These are phyloP conservation scores for Toxoplasma gondii DNA, from an alignment of 169 alveolate species.

Conservation along the genomic window DNA sequence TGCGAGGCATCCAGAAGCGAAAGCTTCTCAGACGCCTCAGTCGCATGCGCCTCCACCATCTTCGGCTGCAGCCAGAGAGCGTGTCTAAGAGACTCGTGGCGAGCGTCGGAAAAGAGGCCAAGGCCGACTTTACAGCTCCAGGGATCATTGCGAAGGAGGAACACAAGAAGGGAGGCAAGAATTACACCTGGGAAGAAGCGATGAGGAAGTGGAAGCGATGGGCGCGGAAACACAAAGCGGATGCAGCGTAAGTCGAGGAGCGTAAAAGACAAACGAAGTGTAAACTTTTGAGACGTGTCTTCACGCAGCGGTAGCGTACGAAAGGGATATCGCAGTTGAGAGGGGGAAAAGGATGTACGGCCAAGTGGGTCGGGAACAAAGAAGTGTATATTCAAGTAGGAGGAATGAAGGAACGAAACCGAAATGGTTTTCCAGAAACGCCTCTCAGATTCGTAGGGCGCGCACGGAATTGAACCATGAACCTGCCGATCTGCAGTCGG, in stretches of 20 bases:
- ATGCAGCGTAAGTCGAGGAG: constrained; percentile 9
- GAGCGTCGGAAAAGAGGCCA: background rate
- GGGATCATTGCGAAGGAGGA: background rate
- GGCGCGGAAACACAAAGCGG: constrained; percentile 23
- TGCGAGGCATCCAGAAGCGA: constrained; percentile 26
- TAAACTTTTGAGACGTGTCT: background rate
- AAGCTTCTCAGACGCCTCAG: background rate
- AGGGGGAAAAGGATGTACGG: background rate
- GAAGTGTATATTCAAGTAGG: background rate
- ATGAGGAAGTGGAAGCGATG: constrained; percentile 29
- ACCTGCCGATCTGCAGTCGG: constrained; percentile 97
- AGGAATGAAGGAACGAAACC: background rate
- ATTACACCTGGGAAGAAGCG: constrained; percentile 23
- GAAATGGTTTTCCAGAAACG: no score
- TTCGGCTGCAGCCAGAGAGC: background rate
- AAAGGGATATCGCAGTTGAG: background rate
- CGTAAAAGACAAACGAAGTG: background rate
- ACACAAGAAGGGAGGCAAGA: background rate
- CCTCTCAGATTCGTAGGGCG: constrained; percentile 76
- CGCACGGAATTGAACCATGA: constrained; percentile 94
- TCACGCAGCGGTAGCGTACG: background rate
- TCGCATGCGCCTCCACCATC: constrained; percentile 28
- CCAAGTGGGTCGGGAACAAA: background rate
- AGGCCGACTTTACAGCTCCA: background rate
- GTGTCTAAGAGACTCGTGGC: background rate